Conservation (phyloP, 345 rosid species). For the Salix purpurea region DNA sequence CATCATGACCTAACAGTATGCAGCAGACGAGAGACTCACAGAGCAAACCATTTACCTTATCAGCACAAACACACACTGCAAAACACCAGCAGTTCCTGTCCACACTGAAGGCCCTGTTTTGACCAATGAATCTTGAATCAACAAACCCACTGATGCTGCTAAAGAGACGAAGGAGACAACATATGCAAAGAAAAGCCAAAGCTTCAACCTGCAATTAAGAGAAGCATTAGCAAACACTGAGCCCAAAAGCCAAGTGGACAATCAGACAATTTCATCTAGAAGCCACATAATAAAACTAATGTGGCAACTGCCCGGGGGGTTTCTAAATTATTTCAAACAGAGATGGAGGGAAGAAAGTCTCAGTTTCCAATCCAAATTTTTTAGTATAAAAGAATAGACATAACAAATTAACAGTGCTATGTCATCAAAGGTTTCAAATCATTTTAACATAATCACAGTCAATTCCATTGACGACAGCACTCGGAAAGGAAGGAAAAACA, state of each 20-base stretch:
- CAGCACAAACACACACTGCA: constrained; percentile 90
- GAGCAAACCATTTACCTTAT: constrained; percentile 46
- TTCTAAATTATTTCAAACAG: background rate
- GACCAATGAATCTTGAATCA: constrained; percentile 85
- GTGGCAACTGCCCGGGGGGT: background rate
- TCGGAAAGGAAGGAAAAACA: background rate
- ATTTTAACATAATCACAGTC: background rate
- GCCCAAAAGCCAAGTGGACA: constrained; percentile 1
- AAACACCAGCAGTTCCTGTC: constrained; percentile 92
- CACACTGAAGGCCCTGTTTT: constrained; percentile 74
- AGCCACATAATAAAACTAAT: background rate
- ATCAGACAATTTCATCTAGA: background rate
- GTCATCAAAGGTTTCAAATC: background rate
- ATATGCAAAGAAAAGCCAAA: constrained; percentile 93
- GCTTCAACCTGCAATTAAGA: constrained; percentile 66
- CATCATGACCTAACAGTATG: background rate
- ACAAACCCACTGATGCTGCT: constrained; percentile 89
- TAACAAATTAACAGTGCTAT: background rate
- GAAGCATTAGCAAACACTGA: constrained; percentile 17
- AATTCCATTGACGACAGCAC: background rate
- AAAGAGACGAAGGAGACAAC: constrained; percentile 91
- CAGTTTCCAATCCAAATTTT: background rate
- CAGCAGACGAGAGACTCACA: background rate
- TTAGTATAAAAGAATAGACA: background rate
- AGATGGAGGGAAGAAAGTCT: background rate